Evolutionary conservation across 179 eudicot genomes (phyloP).

Genomic region (Drosera spatulata): DNA sequence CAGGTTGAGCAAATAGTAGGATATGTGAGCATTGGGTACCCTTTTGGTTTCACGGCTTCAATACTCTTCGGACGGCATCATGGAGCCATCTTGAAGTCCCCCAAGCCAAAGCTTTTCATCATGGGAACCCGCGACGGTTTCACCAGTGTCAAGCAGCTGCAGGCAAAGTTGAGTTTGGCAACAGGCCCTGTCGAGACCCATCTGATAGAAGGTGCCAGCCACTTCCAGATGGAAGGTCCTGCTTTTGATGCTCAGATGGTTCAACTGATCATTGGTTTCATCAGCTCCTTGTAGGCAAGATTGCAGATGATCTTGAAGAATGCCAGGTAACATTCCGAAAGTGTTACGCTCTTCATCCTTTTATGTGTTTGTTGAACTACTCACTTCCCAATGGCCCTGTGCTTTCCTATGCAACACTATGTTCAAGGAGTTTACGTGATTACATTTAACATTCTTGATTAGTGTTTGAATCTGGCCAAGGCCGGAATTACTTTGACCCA

Average conservation of each 20-base stretch:
- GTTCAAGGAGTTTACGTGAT: too few species aligned
- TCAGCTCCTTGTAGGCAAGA: slow-evolving; percentile 29
- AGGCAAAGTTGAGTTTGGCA: slow-evolving; percentile 62
- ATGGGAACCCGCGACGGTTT: slow-evolving; percentile 94
- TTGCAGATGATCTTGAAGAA: too few species aligned
- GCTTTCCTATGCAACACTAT: too few species aligned
- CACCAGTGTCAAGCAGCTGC: slow-evolving; percentile 79
- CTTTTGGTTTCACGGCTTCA: slow-evolving; percentile 69
- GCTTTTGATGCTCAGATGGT: slow-evolving; percentile 69
- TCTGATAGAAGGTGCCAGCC: slow-evolving; percentile 73
- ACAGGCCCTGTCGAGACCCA: slow-evolving; percentile 59
- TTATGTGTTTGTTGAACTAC: too few species aligned
- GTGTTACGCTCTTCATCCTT: too few species aligned
- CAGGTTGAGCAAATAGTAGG: slow-evolving; percentile 52
- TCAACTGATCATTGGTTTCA: slow-evolving; percentile 42
- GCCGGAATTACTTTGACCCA: too few species aligned
- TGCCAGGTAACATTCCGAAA: too few species aligned
- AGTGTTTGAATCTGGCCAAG: too few species aligned
- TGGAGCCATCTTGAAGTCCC: slow-evolving; percentile 44
- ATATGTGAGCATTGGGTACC: slow-evolving; percentile 75
- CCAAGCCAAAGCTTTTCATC: slow-evolving; percentile 55
- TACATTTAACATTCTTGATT: too few species aligned
- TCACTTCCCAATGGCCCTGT: too few species aligned
- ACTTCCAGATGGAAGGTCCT: slow-evolving; percentile 90
- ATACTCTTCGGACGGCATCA: slow-evolving; percentile 81